Conservation (phyloP, 2,329 filamentous ascomycete genomes). For the Laburnicola sp. region DNA sequence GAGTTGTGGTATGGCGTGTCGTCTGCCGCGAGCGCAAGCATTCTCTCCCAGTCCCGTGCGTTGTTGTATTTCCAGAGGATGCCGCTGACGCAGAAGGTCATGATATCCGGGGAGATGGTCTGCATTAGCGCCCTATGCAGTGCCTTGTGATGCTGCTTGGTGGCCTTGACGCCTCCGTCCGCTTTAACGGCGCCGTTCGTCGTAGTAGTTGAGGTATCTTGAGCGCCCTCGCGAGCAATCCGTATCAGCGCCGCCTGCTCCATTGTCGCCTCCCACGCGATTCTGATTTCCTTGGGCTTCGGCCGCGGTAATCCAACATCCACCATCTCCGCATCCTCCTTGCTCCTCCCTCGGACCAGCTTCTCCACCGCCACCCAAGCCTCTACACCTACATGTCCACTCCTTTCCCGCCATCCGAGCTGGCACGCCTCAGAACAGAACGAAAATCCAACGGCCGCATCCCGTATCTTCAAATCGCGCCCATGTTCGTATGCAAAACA, state of each 20-base stretch:
- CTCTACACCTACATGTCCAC: slow-evolving; percentile 33
- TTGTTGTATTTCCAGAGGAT: slow-evolving; percentile 39
- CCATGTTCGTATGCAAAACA: slow-evolving; percentile 54
- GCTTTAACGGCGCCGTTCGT: background rate
- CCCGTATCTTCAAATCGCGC: slow-evolving; percentile 45
- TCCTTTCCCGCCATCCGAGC: slow-evolving; percentile 38
- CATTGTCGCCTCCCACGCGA: slow-evolving; percentile 31
- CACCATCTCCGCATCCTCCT: slow-evolving; percentile 41
- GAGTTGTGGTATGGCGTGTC: slow-evolving; percentile 47
- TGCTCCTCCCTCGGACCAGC: slow-evolving; percentile 35
- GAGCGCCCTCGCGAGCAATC: slow-evolving; percentile 21
- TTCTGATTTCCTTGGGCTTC: slow-evolving; percentile 28
- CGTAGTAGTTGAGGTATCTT: background rate
- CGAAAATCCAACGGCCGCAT: slow-evolving; percentile 45
- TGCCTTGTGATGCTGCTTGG: slow-evolving; percentile 40
- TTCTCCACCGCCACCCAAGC: slow-evolving; percentile 42
- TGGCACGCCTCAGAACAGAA: slow-evolving; percentile 49
- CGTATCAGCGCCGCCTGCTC: slow-evolving; percentile 34
- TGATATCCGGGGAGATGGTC: slow-evolving; percentile 42
- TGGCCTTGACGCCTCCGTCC: slow-evolving; percentile 18
- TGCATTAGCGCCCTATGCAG: slow-evolving; percentile 35
- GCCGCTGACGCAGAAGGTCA: slow-evolving; percentile 50
- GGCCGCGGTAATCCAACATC: slow-evolving; percentile 35
- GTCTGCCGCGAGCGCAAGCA: slow-evolving; percentile 48
- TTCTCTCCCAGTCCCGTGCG: slow-evolving; percentile 33